phyloP scores from a whole-genome alignment of 1,139 yeast genomes.

The Yamadazyma pseudoaaseri region DNA sequence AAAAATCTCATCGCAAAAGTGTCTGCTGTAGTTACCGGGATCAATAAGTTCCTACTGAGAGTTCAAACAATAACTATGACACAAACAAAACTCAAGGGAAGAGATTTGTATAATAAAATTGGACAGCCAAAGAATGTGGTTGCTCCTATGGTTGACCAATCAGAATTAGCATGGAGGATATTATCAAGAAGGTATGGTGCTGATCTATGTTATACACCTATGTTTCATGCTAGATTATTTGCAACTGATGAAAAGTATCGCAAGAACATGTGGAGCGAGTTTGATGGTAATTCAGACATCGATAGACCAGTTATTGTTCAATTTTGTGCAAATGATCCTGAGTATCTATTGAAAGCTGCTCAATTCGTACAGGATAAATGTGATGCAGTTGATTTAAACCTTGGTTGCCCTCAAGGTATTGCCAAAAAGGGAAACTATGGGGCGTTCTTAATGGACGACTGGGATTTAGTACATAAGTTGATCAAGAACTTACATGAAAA shows the following conservation, averaged over 20 bases:
- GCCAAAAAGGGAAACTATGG: conserved; percentile 96
- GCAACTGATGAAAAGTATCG: conserved; percentile 84
- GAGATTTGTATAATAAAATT: conserved; percentile 65
- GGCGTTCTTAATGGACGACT: conserved; percentile 94
- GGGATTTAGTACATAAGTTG: conserved; percentile 76
- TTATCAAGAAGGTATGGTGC: conserved; percentile 89
- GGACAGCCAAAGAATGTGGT: conserved; percentile 82
- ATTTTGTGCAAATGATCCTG: conserved; percentile 95
- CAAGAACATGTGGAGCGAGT: conserved; percentile 66
- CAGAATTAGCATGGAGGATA: conserved; percentile 94
- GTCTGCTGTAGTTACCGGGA: not conserved
- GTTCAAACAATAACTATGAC: not conserved
- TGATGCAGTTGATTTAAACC: conserved; percentile 92
- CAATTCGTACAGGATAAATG: conserved; percentile 75
- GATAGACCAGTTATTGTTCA: conserved; percentile 91
- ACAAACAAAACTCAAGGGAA: conserved; percentile 42
- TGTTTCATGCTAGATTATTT: conserved; percentile 91
- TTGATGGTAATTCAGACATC: conserved; percentile 64
- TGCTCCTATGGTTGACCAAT: conserved; percentile 99
- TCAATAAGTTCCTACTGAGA: conserved; percentile 3
- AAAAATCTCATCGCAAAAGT: conserved; percentile 5
- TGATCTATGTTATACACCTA: conserved; percentile 90
- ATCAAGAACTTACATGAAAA: conserved; percentile 73
- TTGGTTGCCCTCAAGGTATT: conserved; percentile 98
- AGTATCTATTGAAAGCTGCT: conserved; percentile 78